Evolutionary conservation across 169 alveolate species (phyloP), one percentile per base, ranked within the genome.

Genomic region (Neospora caninum): DNA sequence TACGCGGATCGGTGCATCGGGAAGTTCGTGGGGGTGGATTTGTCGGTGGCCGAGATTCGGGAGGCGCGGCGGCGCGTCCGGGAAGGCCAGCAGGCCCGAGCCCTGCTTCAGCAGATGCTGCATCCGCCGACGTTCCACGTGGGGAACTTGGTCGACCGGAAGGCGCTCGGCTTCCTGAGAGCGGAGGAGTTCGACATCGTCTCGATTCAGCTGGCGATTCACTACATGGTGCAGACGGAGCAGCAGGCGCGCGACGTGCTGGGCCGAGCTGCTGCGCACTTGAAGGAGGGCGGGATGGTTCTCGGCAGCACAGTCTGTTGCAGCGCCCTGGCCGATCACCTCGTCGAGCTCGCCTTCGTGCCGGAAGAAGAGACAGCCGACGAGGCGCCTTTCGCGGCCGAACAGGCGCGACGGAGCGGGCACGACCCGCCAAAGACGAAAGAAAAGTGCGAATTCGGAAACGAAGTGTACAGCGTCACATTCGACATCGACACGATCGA

Each of bases 141-240:
- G 43, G 97, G 97, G 20, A 94, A 95, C 84, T 82, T 94, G 67
- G 92, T 95, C 67, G 92, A 45, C 69, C 45, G 41, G n/a, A 1
- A n/a, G 39, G 93, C 88, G 10, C 73, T 45, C 58, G 29, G 58
- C 34, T 91, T 41, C 38, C 88, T 78, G 34, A 38, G 42, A 6
- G 27, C 78, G 7, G 95, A 69, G 88, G 39, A 64, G 64, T 98
- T 97, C 91, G 99, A 98, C 88, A 94, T 98, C 45, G 98, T 97
- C 22, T 92, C 97, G 84, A 96, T 97, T 64, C 98, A 98, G 94
- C 97, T 98, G 94, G 96, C 98, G 41, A 96, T 98, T 94, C 99
- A 98, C 92, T 98, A 98, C 91, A 96, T 97, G 95, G 96, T 97
- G 78, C 96, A 96, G 88, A 95, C 95, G 80, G 98, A 97, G 93